These are phyloP conservation scores for Ceratobasidium sp. DNA, from an alignment of 1,284 basidiomycete species.

Conservation along the genomic window DNA sequence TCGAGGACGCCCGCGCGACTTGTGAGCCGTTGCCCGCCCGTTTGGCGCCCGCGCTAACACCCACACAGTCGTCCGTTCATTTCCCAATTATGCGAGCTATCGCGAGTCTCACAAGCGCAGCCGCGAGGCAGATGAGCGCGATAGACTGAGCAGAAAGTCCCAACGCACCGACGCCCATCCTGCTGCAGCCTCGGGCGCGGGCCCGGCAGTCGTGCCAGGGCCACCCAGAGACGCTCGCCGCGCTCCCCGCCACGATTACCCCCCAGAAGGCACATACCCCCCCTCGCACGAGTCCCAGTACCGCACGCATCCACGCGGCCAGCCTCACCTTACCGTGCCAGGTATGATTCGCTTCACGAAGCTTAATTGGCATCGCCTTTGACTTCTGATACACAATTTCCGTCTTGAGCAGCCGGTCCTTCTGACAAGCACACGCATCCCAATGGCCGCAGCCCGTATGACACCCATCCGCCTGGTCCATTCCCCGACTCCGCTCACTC, in stretches of 20 bases:
- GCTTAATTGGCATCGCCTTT: background rate
- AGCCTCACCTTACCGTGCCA: conserved; percentile 39
- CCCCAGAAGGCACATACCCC: conserved; percentile 12
- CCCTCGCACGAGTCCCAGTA: conserved; percentile 34
- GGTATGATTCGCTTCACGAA: conserved; percentile 13
- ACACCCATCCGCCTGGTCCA: conserved; percentile 35
- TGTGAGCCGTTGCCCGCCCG: conserved; percentile 10
- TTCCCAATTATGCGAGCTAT: conserved; percentile 21
- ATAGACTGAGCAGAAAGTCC: conserved; percentile 28
- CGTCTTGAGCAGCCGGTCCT: conserved; percentile 14
- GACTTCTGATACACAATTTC: background rate
- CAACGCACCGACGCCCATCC: conserved; percentile 16
- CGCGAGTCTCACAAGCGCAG: conserved; percentile 34
- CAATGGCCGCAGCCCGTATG: conserved; percentile 38
- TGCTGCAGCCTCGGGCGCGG: background rate
- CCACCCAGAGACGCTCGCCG: conserved; percentile 9
- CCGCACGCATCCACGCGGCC: conserved; percentile 37
- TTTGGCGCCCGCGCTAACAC: conserved; percentile 20
- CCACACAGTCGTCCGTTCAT: conserved; percentile 33
- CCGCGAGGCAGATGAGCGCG: conserved; percentile 31
- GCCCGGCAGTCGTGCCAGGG: background rate
- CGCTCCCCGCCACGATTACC: conserved; percentile 12
- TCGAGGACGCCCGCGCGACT: conserved; percentile 24
- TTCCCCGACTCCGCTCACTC: conserved; percentile 32
- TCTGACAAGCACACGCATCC: conserved; percentile 24